phyloP scores from a whole-genome alignment of 768 basidiomycete species.

The Suillus sp. region DNA sequence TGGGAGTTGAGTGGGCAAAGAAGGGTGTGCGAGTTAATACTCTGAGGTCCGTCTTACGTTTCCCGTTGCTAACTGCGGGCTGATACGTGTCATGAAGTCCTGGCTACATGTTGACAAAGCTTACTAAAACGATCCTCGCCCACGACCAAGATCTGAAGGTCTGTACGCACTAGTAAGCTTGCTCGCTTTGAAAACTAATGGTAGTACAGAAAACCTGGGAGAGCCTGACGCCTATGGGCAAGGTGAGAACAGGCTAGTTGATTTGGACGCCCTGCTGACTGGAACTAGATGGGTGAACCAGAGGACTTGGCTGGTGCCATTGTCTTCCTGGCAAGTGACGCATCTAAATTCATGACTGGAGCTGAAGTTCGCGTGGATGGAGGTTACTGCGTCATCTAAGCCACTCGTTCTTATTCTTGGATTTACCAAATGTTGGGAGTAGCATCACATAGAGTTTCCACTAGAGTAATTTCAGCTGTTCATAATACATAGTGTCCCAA shows the following conservation, averaged over 20 bases:
- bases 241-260: constrained; percentile 45
- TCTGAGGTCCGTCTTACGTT: constrained; percentile 51
- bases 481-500: background rate
- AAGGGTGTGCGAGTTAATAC: constrained; percentile 85
- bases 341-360: constrained; percentile 89
- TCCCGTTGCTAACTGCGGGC: background rate
- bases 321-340: constrained; percentile 89
- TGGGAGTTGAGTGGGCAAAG: constrained; percentile 96
- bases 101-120: constrained; percentile 92
- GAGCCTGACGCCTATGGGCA: constrained; percentile 81
- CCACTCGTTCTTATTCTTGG: background rate
- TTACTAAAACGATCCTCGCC: constrained; percentile 82
- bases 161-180: constrained; percentile 13
- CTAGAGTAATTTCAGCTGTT: constrained; percentile 12
- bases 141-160: constrained; percentile 78
- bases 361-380: constrained; percentile 86
- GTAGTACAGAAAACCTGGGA: constrained; percentile 77
- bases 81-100: constrained; percentile 50
- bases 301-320: constrained; percentile 90
- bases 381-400: constrained; percentile 75
- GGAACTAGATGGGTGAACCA: constrained; percentile 79
- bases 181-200: constrained; percentile 10
- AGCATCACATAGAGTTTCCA: constrained; percentile 13
- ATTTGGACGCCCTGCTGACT: constrained; percentile 15
- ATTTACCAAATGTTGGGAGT: constrained; percentile 16